A percentile compares a stretch with the other conserved stretches of the same genome.
These are phyloP conservation scores for Coemansia sp. DNA, from an alignment of 192 early-diverging fungal genomes.

Conservation along the genomic window DNA sequence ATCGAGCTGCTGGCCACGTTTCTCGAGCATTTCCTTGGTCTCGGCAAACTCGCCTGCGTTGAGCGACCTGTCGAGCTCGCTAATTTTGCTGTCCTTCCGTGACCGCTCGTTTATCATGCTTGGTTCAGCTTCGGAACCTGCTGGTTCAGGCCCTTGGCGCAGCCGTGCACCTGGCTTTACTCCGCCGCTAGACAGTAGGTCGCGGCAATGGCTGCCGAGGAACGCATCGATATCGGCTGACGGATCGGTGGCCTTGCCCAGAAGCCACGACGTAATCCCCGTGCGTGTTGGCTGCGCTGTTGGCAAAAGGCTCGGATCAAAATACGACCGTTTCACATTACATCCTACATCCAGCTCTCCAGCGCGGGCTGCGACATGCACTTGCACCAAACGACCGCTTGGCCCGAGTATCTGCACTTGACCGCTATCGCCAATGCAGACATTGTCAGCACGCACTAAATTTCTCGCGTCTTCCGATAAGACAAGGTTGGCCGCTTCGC, in stretches of 20 bases:
- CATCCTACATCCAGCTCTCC: not conserved
- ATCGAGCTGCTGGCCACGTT: conserved; percentile 37
- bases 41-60: conserved; percentile 9
- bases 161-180: conserved; percentile 22
- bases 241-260: conserved; percentile 32
- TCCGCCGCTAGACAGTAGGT: conserved; percentile 26
- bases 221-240: conserved; percentile 29
- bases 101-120: not conserved
- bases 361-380: conserved; percentile 1
- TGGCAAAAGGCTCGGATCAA: conserved; percentile 2
- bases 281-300: conserved; percentile 33
- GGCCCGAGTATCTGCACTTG: conserved; percentile 14
- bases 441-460: not conserved
- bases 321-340: conserved; percentile 4
- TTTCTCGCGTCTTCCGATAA: not conserved
- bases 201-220: conserved; percentile 25
- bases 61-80: conserved; percentile 4
- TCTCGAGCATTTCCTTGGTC: conserved; percentile 29
- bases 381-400: conserved; percentile 14
- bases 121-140: not conserved
- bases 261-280: conserved; percentile 44
- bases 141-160: not conserved
- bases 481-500: not conserved
- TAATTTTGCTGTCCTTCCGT: conserved; percentile 9
- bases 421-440: conserved; percentile 18